Evolutionary conservation across 306 rosid genomes (phyloP).

Genomic region (Quercus bicolor): DNA sequence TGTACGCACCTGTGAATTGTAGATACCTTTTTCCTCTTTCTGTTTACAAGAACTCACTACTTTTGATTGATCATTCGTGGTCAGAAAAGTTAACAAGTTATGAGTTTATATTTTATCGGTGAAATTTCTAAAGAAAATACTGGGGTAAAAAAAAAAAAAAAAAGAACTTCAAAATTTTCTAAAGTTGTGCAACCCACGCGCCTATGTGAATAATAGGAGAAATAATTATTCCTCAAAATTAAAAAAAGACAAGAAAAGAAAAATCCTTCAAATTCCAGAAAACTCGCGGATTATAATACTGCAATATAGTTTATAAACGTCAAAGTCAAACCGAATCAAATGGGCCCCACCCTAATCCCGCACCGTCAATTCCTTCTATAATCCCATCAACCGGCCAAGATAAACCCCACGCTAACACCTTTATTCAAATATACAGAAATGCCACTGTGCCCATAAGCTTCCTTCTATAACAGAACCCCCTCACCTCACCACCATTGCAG

Average conservation of each 20-base stretch:
- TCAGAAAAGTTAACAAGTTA: no score
- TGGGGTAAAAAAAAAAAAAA: no score
- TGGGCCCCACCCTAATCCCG: not conserved
- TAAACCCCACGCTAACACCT: not conserved
- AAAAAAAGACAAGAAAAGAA: not conserved
- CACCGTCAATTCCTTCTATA: not conserved
- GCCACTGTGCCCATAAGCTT: not conserved
- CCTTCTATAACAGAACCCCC: not conserved
- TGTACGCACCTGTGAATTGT: fast-evolving
- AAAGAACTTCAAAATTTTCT: no score
- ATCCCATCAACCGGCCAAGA: not conserved
- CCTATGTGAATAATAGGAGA: no score
- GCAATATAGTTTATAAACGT: not conserved
- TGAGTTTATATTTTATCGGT: no score
- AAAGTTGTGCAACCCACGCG: no score
- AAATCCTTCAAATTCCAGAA: not conserved
- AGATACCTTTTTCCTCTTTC: no score
- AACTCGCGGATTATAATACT: not conserved
- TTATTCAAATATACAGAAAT: not conserved
- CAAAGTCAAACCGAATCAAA: not conserved
- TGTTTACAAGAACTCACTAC: no score
- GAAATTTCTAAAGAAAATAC: no score
- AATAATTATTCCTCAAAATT: not conserved
- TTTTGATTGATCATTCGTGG: no score
- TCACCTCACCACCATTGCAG: not conserved